Evolutionary conservation across 192 early-diverging fungal species (phyloP).

Genomic region (Mortierella alpina): DNA sequence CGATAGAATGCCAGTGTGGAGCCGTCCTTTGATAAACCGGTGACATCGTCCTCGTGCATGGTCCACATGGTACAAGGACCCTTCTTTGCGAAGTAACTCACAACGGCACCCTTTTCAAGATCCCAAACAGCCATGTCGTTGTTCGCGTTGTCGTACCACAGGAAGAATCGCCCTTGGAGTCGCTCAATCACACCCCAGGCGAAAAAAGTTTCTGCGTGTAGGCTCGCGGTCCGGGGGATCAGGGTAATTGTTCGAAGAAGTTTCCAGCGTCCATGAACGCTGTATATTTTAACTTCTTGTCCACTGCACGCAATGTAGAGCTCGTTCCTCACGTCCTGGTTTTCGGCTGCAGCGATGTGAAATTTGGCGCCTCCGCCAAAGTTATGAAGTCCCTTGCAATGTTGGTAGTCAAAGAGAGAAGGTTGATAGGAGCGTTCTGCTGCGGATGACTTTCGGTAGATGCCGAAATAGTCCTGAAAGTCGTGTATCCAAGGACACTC

Average conservation of each 20-base stretch:
- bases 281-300: neutral
- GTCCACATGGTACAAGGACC: too few relatives aligned
- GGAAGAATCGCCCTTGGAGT: neutral
- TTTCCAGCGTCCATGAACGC: neutral
- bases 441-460: neutral
- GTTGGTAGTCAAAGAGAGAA: neutral
- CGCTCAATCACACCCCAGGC: neutral
- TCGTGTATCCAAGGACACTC: neutral
- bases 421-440: neutral
- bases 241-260: constrained; percentile 1
- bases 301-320: constrained; percentile 8
- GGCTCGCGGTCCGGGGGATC: neutral
- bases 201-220: too few relatives aligned
- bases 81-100: neutral
- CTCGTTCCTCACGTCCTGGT: neutral
- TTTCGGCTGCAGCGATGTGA: neutral
- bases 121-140: constrained; percentile 5
- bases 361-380: neutral
- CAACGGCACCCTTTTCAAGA: constrained; percentile 2
- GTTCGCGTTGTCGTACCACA: neutral
- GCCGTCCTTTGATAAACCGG: constrained; percentile 5
- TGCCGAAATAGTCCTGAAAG: neutral
- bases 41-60: neutral
- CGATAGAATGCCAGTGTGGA: constrained; percentile 1
- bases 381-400: neutral